Percentiles rank a stretch among this genome's conserved stretches.
These are phyloP conservation scores for Arthrobotrys pseudoclavata DNA, from an alignment of 2,329 filamentous ascomycete species.

Conservation along the genomic window DNA sequence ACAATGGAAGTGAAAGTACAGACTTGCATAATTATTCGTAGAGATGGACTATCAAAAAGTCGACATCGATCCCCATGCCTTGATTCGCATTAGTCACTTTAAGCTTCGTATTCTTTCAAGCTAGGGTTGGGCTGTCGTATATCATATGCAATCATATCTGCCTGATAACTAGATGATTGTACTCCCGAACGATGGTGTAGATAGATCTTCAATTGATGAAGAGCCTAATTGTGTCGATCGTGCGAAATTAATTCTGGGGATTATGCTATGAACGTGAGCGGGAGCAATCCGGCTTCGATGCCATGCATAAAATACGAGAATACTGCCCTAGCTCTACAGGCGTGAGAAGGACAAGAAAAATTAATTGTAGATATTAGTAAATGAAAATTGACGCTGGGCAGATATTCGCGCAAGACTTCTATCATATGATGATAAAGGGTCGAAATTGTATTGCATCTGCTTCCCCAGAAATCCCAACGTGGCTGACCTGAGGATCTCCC, in stretches of 20 bases:
- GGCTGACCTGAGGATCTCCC: conserved; percentile 8
- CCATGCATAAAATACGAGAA: conserved; percentile 10
- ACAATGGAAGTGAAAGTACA: neutral
- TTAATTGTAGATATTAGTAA: neutral
- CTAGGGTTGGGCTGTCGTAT: neutral
- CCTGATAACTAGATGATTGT: neutral
- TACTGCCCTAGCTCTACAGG: neutral
- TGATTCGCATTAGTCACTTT: neutral
- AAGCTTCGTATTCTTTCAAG: neutral
- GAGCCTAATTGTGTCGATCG: conserved; percentile 6
- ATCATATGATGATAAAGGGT: neutral
- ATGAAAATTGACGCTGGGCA: neutral
- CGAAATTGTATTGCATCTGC: conserved; percentile 8
- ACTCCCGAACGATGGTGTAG: neutral
- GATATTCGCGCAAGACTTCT: neutral
- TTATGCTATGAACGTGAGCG: neutral
- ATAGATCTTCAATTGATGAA: neutral
- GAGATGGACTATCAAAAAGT: neutral
- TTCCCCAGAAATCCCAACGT: conserved; percentile 26
- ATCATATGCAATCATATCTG: neutral
- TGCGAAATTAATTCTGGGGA: neutral
- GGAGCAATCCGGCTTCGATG: neutral
- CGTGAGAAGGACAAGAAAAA: neutral
- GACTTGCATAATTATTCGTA: neutral
- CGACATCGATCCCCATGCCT: neutral